Evolutionary conservation across 352 stramenopile species (phyloP), one percentile per base, ranked within the genome.

Genomic region (Lagenidium giganteum): DNA sequence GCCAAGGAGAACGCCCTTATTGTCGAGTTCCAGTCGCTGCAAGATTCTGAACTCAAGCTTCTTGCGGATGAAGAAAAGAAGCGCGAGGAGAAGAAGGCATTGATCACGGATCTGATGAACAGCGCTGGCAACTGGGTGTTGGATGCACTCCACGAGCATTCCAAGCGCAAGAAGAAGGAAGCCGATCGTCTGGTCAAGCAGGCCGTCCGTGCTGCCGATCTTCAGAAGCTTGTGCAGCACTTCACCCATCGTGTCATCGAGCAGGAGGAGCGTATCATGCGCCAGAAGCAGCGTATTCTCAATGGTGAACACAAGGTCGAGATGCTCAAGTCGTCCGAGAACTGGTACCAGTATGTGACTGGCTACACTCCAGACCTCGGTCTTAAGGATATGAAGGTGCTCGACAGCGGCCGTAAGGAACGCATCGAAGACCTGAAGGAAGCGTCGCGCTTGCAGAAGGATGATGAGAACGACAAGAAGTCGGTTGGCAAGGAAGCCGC

Each of bases 301-400:
- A 89, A 92, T 51, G 76, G 82, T 46, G 82, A 93, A 52, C 82
- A 93, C 71, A 93, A 93, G 72, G 74, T 93, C 1, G 78, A 93
- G 62, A 93, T 93, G 82, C 82, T 93, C 50, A 93, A 93, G 70
- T 87, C 71, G 6, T 87, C 71, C 3, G 82, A 93, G 62, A 92
- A 90, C 65, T 93, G 82, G 82, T 93, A 85, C 61, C 70, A 92
- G 57, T 91, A 91, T 60, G 82, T 91, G 14, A 93, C 78, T 31
- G 70, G 79, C 23, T 71, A 89, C 61, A 64, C 65, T 6, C 59
- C 61, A 5, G 76, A 93, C 61, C 57, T 82, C 28, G 71, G 80
- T 46, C 90, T 89, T 66, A 90, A 93, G 64, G 82, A 93, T 61
- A 66, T 68, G 58, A 90, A 91, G 61, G 59, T 87, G 39, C 66